Evolutionary conservation across 352 stramenopile species (phyloP), one percentile per base, ranked within the genome.

Genomic region (Saprolegnia parasitica): DNA sequence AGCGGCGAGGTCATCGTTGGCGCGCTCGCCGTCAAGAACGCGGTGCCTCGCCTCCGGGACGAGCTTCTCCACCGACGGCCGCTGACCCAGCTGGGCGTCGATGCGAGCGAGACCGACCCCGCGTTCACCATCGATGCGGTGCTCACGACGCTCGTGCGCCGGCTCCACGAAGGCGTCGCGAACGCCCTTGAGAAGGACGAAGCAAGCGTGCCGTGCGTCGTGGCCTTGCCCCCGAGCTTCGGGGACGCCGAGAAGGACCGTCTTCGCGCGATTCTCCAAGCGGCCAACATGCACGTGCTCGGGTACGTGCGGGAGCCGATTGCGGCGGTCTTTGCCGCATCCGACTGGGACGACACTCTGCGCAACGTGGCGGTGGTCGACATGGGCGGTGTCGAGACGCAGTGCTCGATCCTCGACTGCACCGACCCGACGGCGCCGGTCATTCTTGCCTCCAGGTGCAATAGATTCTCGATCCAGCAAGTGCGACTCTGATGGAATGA

Each of bases 361-460:
- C 64, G 21, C n/a, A 40, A 46, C 4, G 84, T 90, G 40, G 84
- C 75, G 4, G 81, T 92, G 15, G 81, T 92, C 35, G 82, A 92
- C 64, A 89, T 91, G 66, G 84, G 84, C 39, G 84, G 82, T 45
- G 88, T 78, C 63, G 63, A 75, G 5, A 88, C 82, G 40, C 79
- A 76, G 13, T 72, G 88, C 20, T 84, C 81, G 1, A 49, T 90
- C 23, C 71, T 92, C 0, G 37, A 86, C 54, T 67, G 61, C 49
- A 16, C 46, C 13, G 49, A 67, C 29, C 5, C 55, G 32, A 39
- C 32, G 15, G 54, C 63, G 32, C 63, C 63, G 15, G 23, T 15
- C 9, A 67, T 67, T 39, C 24, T 67, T 9, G 49, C 68, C 63
- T 23, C 63, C 76, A 78, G 42, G 58, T 76, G 8, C 68, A 70